A percentile compares a stretch with the other conserved stretches of the same genome.
phyloP scores from a whole-genome alignment of 2,329 filamentous ascomycete genomes.

The Stachybotrys elegans region DNA sequence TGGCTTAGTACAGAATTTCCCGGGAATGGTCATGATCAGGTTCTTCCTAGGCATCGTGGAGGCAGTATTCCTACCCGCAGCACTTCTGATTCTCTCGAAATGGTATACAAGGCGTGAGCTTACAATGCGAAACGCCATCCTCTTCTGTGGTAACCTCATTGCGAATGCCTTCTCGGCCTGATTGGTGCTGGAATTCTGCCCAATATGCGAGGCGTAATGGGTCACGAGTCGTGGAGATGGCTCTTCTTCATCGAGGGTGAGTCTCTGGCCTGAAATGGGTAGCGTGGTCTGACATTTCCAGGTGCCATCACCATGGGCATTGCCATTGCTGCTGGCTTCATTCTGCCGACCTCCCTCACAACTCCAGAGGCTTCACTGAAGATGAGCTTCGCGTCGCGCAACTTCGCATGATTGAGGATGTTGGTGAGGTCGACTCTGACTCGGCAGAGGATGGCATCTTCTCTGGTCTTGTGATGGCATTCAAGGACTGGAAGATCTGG shows the following conservation, averaged over 20 bases:
- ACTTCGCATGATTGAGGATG: constrained; percentile 47
- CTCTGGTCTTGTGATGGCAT: constrained; percentile 48
- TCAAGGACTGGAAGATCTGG: constrained; percentile 55
- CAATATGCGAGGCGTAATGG: constrained; percentile 46
- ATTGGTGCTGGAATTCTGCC: constrained; percentile 49
- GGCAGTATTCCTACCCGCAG: constrained; percentile 58
- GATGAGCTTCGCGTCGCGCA: constrained; percentile 49
- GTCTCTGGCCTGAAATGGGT: too few relatives aligned
- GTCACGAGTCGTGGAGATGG: constrained; percentile 52
- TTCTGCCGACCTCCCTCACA: constrained; percentile 49
- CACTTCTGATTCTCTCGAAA: constrained; percentile 54
- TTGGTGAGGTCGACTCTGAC: constrained; percentile 47
- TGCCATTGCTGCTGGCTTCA: constrained; percentile 36
- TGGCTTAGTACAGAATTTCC: constrained; percentile 43
- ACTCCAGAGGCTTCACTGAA: constrained; percentile 49
- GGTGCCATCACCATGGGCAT: constrained; percentile 13
- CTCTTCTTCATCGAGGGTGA: constrained; percentile 53
- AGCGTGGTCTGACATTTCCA: too few relatives aligned
- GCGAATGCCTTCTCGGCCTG: constrained; percentile 52
- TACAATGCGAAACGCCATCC: constrained; percentile 44
- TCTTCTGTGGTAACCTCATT: constrained; percentile 52
- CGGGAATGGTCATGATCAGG: constrained; percentile 44
- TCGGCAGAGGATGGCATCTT: constrained; percentile 38
- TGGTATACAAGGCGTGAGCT: constrained; percentile 59
- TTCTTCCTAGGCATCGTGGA: constrained; percentile 56